Evolutionary conservation across 1,284 basidiomycete species (phyloP).

Genomic region (Xanthoconium separans): DNA sequence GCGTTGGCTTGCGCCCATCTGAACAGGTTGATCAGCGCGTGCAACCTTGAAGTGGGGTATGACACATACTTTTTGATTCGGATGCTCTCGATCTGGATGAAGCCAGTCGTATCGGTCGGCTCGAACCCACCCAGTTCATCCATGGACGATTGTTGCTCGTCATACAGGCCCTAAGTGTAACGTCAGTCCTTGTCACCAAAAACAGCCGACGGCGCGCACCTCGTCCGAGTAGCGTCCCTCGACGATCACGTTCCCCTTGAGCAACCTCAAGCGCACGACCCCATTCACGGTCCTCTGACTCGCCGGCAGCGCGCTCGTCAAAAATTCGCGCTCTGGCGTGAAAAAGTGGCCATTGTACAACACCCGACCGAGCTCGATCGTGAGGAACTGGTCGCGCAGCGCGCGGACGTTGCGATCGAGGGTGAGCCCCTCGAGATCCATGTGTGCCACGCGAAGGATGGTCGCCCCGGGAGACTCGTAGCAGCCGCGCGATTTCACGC

Average conservation of each 20-base stretch:
- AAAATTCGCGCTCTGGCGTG: constrained; percentile 96
- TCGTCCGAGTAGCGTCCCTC: constrained; percentile 91
- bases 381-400: constrained; percentile 93
- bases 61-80: constrained; percentile 89
- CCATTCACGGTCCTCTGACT: constrained; percentile 98
- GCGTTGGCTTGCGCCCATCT: constrained; percentile 86
- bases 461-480: constrained; percentile 98
- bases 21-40: background rate
- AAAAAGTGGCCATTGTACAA: constrained; percentile 98
- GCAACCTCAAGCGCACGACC: constrained; percentile 84
- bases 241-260: constrained; percentile 96
- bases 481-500: constrained; percentile 97
- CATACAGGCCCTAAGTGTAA: constrained; percentile 77
- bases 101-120: constrained; percentile 88
- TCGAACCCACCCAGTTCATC: constrained; percentile 98
- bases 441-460: constrained; percentile 92
- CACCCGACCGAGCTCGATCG: constrained; percentile 86
- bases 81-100: constrained; percentile 95
- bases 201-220: constrained; percentile 39
- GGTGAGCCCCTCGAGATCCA: constrained; percentile 97
- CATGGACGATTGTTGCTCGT: constrained; percentile 98
- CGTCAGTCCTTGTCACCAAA: background rate
- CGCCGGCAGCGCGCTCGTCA: constrained; percentile 85
- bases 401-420: constrained; percentile 97
- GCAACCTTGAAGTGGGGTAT: background rate